Conservation (phyloP, 768 basidiomycete species). For the Kwoniella bestiolae region DNA sequence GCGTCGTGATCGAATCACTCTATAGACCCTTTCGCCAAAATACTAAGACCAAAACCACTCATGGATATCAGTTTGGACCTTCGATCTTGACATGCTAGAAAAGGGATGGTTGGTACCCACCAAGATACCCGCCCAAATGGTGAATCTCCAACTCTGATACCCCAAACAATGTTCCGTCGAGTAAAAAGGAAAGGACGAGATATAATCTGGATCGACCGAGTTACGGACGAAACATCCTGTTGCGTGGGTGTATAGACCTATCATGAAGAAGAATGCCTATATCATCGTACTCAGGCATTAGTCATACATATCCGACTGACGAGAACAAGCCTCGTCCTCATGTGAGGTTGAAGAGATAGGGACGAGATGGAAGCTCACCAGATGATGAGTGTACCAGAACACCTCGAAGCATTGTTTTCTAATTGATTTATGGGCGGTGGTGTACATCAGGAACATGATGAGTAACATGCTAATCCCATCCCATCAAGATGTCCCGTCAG, state of each 20-base stretch:
- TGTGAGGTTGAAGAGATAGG: background rate
- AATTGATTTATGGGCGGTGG: conserved; percentile 86
- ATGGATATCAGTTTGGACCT: background rate
- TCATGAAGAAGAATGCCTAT: conserved; percentile 34
- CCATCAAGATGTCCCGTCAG: background rate
- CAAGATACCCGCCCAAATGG: conserved; percentile 83
- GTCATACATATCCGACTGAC: no score
- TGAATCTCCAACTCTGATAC: conserved; percentile 87
- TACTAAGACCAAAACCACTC: conserved; percentile 59
- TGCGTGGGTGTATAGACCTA: conserved; percentile 77
- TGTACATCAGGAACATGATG: conserved; percentile 90
- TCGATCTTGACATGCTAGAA: no score
- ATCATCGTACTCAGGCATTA: no score
- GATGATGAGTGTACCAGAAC: conserved; percentile 95
- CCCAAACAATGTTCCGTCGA: conserved; percentile 84
- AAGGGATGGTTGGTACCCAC: conserved; percentile 27
- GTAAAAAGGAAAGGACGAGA: conserved; percentile 80
- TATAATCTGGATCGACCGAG: conserved; percentile 72
- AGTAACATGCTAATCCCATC: conserved; percentile 68
- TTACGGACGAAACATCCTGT: conserved; percentile 88
- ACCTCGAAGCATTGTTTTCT: conserved; percentile 89
- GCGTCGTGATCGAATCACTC: conserved; percentile 78
- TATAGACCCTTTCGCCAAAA: conserved; percentile 81
- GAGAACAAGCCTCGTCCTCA: no score
- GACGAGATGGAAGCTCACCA: conserved; percentile 20